phyloP scores from a whole-genome alignment of 1,139 yeast species.

The Candida smagusa region DNA sequence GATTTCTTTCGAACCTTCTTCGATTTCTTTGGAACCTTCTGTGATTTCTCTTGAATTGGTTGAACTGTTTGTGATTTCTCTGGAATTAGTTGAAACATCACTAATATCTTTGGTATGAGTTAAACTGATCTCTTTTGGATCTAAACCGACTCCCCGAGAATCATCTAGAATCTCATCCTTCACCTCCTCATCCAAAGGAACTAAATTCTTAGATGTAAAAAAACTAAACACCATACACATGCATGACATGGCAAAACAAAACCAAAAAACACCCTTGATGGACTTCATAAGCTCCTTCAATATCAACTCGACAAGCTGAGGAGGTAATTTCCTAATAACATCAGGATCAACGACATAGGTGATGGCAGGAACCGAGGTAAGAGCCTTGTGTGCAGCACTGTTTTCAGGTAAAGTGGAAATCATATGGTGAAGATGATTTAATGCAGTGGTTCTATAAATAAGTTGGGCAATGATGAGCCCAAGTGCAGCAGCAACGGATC shows the following conservation, averaged over 20 bases:
- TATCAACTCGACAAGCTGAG: conserved; percentile 18
- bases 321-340: conserved; percentile 25
- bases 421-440: conserved; percentile 17
- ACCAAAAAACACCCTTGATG: conserved; percentile 39
- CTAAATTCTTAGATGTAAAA: conserved; percentile 16
- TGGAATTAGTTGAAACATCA: too few relatives aligned
- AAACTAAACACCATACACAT: conserved; percentile 25
- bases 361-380: conserved; percentile 17
- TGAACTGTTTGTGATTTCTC: too few relatives aligned
- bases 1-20: too few relatives aligned
- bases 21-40: too few relatives aligned
- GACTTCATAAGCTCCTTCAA: conserved; percentile 34
- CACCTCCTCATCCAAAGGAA: conserved; percentile 11
- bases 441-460: conserved; percentile 34
- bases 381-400: conserved; percentile 15
- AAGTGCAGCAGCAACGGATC: conserved; percentile 48
- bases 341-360: conserved; percentile 29
- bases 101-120: too few relatives aligned
- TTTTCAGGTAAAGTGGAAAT: conserved; percentile 11
- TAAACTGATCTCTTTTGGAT: too few relatives aligned
- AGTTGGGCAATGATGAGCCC: conserved; percentile 48
- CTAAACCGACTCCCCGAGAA: too few relatives aligned
- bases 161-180: too few relatives aligned
- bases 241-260: conserved; percentile 33
- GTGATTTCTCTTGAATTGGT: too few relatives aligned